Conservation (phyloP, 345 rosid genomes). For the Eucalyptus sp. region DNA sequence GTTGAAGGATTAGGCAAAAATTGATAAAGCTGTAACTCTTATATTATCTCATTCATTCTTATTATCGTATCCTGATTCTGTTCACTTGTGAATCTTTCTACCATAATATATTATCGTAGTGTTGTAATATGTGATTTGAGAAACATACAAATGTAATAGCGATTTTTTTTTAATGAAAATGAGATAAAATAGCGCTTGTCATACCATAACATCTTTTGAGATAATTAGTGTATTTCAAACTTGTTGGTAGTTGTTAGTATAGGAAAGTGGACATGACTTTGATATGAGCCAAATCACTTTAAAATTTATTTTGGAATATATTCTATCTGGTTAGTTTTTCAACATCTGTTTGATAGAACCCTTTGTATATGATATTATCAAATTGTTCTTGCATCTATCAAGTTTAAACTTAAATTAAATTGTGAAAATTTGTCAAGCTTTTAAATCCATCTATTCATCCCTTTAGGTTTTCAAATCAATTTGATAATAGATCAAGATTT, state of each 20-base stretch:
- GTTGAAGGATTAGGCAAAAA: not conserved
- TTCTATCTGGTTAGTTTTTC: not conserved
- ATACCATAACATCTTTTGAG: not conserved
- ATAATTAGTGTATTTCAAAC: not conserved
- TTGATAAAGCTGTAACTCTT: not conserved
- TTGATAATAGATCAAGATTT: not conserved
- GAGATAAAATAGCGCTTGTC: not conserved
- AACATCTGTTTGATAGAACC: not conserved
- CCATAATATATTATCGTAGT: not conserved
- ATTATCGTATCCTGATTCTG: accelerated
- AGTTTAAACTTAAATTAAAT: not conserved
- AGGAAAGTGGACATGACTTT: accelerated
- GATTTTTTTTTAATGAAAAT: too few species aligned
- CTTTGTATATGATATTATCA: not conserved
- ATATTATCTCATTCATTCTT: not conserved
- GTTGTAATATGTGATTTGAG: not conserved
- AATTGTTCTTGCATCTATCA: not conserved
- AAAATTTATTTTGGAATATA: not conserved
- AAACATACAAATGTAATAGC: not conserved
- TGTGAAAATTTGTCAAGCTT: not conserved
- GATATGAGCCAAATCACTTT: accelerated
- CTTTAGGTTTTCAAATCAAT: not conserved
- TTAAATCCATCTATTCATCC: not conserved
- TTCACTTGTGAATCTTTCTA: not conserved
- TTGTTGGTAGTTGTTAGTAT: not conserved